Evolutionary conservation across 2,329 filamentous ascomycete species (phyloP).

Genomic region (Myriosclerotinia curreyana): DNA sequence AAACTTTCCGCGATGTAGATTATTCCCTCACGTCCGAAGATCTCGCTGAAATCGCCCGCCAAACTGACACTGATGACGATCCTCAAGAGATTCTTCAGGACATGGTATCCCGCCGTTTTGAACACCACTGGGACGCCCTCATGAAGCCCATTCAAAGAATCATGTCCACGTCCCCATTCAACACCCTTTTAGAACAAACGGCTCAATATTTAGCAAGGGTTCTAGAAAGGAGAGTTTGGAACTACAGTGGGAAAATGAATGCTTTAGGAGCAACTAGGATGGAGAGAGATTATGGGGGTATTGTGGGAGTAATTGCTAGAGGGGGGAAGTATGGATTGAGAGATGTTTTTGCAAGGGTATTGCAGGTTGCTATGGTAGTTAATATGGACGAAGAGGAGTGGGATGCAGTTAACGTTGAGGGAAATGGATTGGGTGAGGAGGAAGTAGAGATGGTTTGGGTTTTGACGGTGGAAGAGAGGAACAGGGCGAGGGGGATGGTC

Average conservation of each 20-base stretch:
- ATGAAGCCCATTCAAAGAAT: conserved; percentile 82
- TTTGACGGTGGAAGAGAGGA: conserved; percentile 69
- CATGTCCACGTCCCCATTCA: conserved; percentile 73
- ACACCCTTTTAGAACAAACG: conserved; percentile 58
- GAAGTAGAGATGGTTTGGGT: conserved; percentile 70
- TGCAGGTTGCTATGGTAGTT: conserved; percentile 79
- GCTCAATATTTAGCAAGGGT: conserved; percentile 44
- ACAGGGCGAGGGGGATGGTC: conserved; percentile 68
- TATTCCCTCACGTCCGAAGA: conserved; percentile 69
- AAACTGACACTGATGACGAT: conserved; percentile 48
- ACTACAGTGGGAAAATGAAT: conserved; percentile 71
- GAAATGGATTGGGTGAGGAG: conserved; percentile 42
- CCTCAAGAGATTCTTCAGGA: conserved; percentile 53
- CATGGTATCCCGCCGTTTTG: conserved; percentile 74
- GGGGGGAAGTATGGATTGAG: conserved; percentile 73
- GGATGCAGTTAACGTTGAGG: conserved; percentile 63
- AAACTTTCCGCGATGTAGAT: conserved; percentile 88
- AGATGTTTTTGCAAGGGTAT: conserved; percentile 71
- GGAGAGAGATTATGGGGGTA: conserved; percentile 77
- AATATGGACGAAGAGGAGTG: conserved; percentile 97
- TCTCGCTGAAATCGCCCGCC: conserved; percentile 52
- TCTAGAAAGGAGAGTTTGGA: conserved; percentile 84
- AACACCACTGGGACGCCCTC: conserved; percentile 79
- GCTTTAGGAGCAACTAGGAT: conserved; percentile 78
- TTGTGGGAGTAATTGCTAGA: conserved; percentile 64